These are phyloP conservation scores for Begonia loranthoides DNA, from an alignment of 306 rosid genomes.

Conservation along the genomic window DNA sequence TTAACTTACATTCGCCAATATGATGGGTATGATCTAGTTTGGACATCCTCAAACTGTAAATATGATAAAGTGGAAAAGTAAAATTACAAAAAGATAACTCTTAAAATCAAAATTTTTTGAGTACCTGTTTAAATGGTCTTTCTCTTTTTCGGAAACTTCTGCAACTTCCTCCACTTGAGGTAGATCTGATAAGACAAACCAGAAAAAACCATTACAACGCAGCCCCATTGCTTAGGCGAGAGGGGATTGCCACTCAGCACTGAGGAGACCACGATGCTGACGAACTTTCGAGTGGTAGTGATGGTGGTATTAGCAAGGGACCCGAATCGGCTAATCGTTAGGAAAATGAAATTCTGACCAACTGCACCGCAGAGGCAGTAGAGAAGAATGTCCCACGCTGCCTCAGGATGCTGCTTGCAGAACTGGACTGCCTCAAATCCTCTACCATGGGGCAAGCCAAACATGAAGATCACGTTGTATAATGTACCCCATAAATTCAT, in stretches of 20 bases:
- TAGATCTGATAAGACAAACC: slow-evolving; percentile 89
- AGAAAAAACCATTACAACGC: slow-evolving; percentile 81
- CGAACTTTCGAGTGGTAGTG: slow-evolving; percentile 94
- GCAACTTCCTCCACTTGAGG: slow-evolving; percentile 56
- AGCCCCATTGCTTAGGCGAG: slow-evolving; percentile 88
- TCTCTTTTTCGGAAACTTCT: slow-evolving; percentile 71
- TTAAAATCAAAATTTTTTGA: too few species aligned
- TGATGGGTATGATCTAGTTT: background rate
- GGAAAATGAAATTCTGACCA: slow-evolving; percentile 94
- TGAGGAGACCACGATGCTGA: slow-evolving; percentile 89
- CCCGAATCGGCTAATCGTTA: slow-evolving; percentile 87
- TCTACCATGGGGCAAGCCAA: slow-evolving; percentile 62
- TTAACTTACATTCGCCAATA: background rate
- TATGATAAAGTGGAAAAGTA: background rate
- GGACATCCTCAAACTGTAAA: background rate
- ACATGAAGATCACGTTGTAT: slow-evolving; percentile 82
- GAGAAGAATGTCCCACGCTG: slow-evolving; percentile 81
- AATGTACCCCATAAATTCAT: slow-evolving; percentile 98
- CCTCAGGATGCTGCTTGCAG: slow-evolving; percentile 81
- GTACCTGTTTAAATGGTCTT: slow-evolving; percentile 42
- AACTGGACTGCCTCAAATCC: slow-evolving; percentile 77
- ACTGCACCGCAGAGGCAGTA: slow-evolving; percentile 95
- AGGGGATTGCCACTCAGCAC: slow-evolving; percentile 88
- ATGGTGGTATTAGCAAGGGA: slow-evolving; percentile 93
- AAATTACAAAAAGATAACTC: too few species aligned